These are phyloP conservation scores for Cyclocybe aegerita DNA, from an alignment of 768 basidiomycete genomes.

Conservation along the genomic window DNA sequence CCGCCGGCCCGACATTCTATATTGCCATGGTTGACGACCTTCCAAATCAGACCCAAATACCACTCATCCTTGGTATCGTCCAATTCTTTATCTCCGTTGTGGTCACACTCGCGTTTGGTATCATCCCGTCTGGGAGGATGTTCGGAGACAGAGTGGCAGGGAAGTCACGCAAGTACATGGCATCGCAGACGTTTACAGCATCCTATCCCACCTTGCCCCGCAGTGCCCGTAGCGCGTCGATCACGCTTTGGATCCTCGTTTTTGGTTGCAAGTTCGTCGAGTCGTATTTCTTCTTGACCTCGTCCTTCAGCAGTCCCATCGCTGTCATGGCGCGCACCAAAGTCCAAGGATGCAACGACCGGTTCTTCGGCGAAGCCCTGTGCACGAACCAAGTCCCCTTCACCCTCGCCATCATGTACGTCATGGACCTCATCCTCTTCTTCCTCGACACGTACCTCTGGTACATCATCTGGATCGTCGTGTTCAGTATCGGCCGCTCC, in stretches of 20 bases:
- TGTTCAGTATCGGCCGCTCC: conserved; percentile 88
- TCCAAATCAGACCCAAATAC: conserved; percentile 57
- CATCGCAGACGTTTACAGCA: conserved; percentile 98
- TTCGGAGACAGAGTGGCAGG: conserved; percentile 98
- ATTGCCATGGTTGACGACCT: conserved; percentile 81
- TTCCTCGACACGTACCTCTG: conserved; percentile 99
- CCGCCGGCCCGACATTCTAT: conserved; percentile 92
- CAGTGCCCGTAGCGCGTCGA: conserved; percentile 77
- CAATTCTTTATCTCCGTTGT: conserved; percentile 92
- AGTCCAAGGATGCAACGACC: conserved; percentile 88
- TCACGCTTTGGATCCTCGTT: conserved; percentile 86
- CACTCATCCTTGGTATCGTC: conserved; percentile 89
- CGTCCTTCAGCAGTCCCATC: conserved; percentile 95
- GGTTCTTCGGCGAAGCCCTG: conserved; percentile 72
- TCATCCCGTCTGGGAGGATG: conserved; percentile 96
- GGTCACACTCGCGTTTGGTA: conserved; percentile 78
- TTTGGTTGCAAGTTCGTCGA: conserved; percentile 97
- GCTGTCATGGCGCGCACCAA: conserved; percentile 96
- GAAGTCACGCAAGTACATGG: conserved; percentile 97
- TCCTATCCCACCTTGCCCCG: conserved; percentile 84
- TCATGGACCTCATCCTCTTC: conserved; percentile 97
- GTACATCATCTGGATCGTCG: conserved; percentile 99
- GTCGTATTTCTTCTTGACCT: conserved; percentile 97
- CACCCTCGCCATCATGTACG: conserved; percentile 95
- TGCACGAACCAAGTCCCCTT: conserved; percentile 95